phyloP scores from a whole-genome alignment of 106 monocot genomes.

The Gastrodia elata region DNA sequence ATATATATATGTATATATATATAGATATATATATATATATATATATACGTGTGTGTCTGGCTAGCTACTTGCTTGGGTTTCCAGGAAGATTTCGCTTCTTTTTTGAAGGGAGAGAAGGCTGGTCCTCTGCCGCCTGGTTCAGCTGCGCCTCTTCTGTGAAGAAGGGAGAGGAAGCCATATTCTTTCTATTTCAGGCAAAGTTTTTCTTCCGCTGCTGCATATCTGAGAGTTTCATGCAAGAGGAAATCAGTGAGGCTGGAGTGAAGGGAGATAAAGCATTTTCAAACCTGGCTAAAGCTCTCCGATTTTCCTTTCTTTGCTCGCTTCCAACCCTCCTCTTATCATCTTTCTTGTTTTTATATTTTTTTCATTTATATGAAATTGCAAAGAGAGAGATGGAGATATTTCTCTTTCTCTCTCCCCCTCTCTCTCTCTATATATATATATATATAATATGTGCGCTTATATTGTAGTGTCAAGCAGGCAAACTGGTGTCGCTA shows the following conservation, averaged over 20 bases:
- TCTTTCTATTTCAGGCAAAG: no score
- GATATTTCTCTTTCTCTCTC: no score
- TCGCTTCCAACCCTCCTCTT: conserved; percentile 1
- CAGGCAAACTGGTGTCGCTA: conserved; percentile 40
- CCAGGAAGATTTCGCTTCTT: conserved; percentile 48
- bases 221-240: no score
- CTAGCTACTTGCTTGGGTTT: conserved; percentile 62
- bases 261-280: conserved; percentile 23
- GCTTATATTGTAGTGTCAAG: conserved; percentile 9
- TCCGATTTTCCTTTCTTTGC: conserved; percentile 1
- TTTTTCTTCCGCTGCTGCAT: no score
- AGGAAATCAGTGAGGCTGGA: no score
- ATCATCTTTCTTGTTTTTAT: conserved; percentile 1
- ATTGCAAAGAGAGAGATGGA: background rate
- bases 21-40: no score
- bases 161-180: conserved; percentile 21
- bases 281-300: background rate
- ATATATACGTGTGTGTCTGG: no score
- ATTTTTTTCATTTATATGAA: conserved; percentile 11
- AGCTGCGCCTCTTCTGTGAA: conserved; percentile 26
- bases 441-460: no score
- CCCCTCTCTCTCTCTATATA: no score
- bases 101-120: conserved; percentile 27
- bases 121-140: conserved; percentile 9
- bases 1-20: no score